Evolutionary conservation across 2,329 filamentous ascomycete species (phyloP).

Genomic region (Penicillium brevicompactum): DNA sequence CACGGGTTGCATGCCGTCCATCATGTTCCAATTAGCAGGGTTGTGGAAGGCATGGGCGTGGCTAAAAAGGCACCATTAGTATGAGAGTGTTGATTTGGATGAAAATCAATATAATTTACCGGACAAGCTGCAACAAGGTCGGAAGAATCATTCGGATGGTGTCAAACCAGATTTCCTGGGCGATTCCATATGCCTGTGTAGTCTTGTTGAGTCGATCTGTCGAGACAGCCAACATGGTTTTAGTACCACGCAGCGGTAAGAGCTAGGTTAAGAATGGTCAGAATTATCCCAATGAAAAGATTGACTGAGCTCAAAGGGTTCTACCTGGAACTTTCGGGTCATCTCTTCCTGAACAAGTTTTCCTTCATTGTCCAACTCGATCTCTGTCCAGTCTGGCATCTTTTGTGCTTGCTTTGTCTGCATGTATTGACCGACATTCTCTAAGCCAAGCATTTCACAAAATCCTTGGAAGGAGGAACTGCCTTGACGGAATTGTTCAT

Average conservation of each 20-base stretch:
- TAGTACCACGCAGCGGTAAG: constrained; percentile 82
- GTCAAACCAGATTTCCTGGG: constrained; percentile 81
- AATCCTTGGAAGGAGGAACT: constrained; percentile 78
- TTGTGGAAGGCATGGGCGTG: constrained; percentile 93
- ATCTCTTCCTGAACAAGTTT: constrained; percentile 76
- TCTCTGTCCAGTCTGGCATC: constrained; percentile 79
- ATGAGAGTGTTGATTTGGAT: not conserved
- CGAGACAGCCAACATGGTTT: constrained; percentile 87
- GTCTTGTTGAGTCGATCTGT: constrained; percentile 83
- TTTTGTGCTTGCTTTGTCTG: constrained; percentile 71
- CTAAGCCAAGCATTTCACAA: constrained; percentile 75
- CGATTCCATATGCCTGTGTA: constrained; percentile 72
- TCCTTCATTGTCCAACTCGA: constrained; percentile 76
- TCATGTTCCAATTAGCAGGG: constrained; percentile 78
- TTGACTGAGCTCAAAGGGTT: constrained; percentile 13
- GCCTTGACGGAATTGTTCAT: constrained; percentile 66
- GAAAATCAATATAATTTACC: constrained; percentile 44
- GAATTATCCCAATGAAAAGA: not conserved
- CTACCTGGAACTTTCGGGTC: constrained; percentile 70
- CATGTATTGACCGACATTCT: constrained; percentile 79
- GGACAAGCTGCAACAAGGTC: constrained; percentile 80
- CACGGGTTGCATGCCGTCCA: constrained; percentile 72
- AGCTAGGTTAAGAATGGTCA: constrained; percentile 46
- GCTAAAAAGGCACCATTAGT: constrained; percentile 46
- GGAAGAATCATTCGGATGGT: constrained; percentile 81